Conservation (phyloP, 306 rosid species). For the Cucurbita maxima region DNA sequence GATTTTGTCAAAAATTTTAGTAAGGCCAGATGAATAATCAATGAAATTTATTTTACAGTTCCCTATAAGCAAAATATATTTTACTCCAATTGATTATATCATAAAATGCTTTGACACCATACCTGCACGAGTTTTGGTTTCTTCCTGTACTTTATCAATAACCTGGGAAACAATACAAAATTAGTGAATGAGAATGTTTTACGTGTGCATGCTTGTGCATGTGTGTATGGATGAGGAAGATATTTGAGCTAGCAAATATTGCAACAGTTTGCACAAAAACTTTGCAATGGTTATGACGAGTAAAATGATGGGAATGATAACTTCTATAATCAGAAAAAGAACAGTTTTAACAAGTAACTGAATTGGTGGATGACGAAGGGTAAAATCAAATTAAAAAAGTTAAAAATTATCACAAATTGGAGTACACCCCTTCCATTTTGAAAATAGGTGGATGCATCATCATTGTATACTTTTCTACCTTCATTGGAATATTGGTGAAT, state of each 20-base stretch:
- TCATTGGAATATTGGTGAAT: background rate
- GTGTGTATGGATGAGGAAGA: background rate
- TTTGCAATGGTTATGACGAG: background rate
- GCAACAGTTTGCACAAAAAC: background rate
- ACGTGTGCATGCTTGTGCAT: background rate
- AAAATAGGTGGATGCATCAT: background rate
- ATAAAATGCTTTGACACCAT: background rate
- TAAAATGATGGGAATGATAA: background rate
- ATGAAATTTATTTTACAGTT: background rate
- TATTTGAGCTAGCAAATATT: background rate
- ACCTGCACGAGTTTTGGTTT: slow-evolving; percentile 90
- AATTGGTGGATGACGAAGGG: background rate
- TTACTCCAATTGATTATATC: background rate
- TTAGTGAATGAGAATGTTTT: background rate
- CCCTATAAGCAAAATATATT: background rate
- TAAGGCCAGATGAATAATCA: background rate
- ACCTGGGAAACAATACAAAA: slow-evolving; percentile 35
- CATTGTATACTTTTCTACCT: background rate
- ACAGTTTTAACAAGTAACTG: background rate
- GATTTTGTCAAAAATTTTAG: background rate
- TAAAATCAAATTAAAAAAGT: background rate
- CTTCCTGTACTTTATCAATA: slow-evolving; percentile 97
- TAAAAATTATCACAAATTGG: background rate
- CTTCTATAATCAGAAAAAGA: background rate
- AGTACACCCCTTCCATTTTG: background rate